Percentiles rank a stretch among this genome's conserved stretches.
Evolutionary conservation across 1,284 basidiomycete species (phyloP).

Genomic region (Megacollybia platyphylla): DNA sequence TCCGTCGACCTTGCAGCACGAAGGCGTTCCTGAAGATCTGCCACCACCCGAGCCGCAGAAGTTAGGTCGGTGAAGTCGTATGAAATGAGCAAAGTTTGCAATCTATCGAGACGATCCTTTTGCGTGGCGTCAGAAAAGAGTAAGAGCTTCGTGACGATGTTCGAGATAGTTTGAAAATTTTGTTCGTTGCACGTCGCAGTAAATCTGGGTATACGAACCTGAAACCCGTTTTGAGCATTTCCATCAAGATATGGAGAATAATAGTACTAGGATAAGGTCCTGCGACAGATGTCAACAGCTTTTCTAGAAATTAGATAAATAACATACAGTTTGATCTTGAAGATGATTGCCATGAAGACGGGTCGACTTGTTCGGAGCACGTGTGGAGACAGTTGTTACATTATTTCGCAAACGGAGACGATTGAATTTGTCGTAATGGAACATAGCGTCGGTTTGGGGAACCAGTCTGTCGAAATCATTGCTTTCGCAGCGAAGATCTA

Average conservation of each 20-base stretch:
- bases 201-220: slow-evolving; percentile 74
- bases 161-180: slow-evolving; percentile 83
- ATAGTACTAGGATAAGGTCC: background rate
- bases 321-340: slow-evolving; percentile 63
- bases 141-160: slow-evolving; percentile 79
- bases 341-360: slow-evolving; percentile 42
- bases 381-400: slow-evolving; percentile 31
- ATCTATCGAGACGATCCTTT: slow-evolving; percentile 60
- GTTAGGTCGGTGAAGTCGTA: slow-evolving; percentile 83
- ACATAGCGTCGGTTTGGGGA: slow-evolving; percentile 76
- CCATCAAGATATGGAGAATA: background rate
- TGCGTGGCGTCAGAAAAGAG: slow-evolving; percentile 84
- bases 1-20: slow-evolving; percentile 57
- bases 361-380: slow-evolving; percentile 16
- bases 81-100: slow-evolving; percentile 80
- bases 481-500: slow-evolving; percentile 76
- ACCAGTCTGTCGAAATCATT: slow-evolving; percentile 82
- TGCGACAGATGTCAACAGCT: background rate
- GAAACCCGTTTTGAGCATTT: slow-evolving; percentile 60
- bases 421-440: slow-evolving; percentile 95
- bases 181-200: slow-evolving; percentile 81
- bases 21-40: slow-evolving; percentile 65
- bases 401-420: slow-evolving; percentile 74
- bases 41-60: slow-evolving; percentile 59
- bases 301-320: background rate